Evolutionary conservation across 768 basidiomycete species (phyloP).

Genomic region (Mycena crocata): DNA sequence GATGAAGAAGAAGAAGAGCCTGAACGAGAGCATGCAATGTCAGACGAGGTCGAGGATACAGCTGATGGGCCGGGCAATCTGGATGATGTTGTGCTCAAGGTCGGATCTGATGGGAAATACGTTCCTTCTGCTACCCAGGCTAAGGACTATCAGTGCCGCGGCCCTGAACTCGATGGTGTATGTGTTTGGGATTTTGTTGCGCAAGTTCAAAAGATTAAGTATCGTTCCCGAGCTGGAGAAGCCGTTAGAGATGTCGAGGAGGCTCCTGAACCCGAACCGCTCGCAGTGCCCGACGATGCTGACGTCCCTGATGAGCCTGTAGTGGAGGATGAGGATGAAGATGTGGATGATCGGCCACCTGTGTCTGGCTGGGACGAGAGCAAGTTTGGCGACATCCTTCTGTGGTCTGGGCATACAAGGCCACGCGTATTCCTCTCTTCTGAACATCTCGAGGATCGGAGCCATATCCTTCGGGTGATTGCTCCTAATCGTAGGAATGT

Average conservation of each 20-base stretch:
- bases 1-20: too few relatives aligned
- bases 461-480: background rate
- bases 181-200: constrained; percentile 14
- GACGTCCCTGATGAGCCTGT: background rate
- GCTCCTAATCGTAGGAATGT: background rate
- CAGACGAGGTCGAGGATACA: background rate
- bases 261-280: background rate
- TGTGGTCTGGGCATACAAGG: background rate
- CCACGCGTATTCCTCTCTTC: background rate
- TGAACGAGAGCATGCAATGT: background rate
- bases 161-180: background rate
- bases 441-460: background rate
- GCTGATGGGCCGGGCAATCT: background rate
- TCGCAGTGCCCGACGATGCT: background rate
- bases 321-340: background rate
- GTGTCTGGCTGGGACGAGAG: background rate
- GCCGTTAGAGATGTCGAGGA: background rate
- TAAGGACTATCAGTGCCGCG: background rate
- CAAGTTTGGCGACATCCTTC: background rate
- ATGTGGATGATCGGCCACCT: background rate
- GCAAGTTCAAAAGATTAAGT: constrained; percentile 2
- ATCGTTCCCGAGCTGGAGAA: background rate
- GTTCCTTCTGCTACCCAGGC: background rate
- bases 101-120: background rate
- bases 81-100: background rate